Evolutionary conservation across 257 asterid species (phyloP), one percentile per base, ranked within the genome.

Genomic region (Solanum paucissectum): DNA sequence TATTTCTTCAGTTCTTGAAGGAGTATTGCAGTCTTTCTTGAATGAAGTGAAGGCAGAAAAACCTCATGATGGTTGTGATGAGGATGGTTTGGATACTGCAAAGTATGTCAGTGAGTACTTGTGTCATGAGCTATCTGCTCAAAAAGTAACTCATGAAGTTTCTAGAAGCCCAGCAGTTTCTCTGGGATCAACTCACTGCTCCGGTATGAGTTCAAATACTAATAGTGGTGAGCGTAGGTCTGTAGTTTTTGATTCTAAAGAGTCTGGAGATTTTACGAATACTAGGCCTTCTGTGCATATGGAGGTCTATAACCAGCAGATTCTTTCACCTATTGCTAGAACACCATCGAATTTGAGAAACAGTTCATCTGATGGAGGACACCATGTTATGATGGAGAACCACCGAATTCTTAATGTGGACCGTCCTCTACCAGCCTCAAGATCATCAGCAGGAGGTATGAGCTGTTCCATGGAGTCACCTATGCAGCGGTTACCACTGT

Each of bases 311-410:
- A 93, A 91, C 86, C 93, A 90, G 68, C 94, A 91, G 77, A 89
- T 94, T 66, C 91, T 90, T 89, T 96, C 98, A 64, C 98, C 98
- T 86, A 91, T 90, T 81, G 85, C 92, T 87, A 95, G 96, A 92
- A 91, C 93, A 87, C 94, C 95, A 13, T 88, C 90, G 88, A 96
- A 94, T 87, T 89, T 90, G 82, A 91, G 96, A 91, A 95, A 92
- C 76, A 90, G 88, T 90, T 91, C 96, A 46, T 91, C 92, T 89
- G 91, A 83, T 89, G 91, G 89, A 89, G 89, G 92, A 88, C 92
- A 68, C 88, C 91, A 90, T 87, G 84, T 90, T 88, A 95, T 93
- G 87, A 88, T 89, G 87, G 98, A 94, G 89, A 94, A 90, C 89
- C 94, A 91, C 88, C 95, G 91, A 37, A 87, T 76, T 90, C 86